Conservation (phyloP, 306 rosid species). For the Quillaja saponaria region DNA sequence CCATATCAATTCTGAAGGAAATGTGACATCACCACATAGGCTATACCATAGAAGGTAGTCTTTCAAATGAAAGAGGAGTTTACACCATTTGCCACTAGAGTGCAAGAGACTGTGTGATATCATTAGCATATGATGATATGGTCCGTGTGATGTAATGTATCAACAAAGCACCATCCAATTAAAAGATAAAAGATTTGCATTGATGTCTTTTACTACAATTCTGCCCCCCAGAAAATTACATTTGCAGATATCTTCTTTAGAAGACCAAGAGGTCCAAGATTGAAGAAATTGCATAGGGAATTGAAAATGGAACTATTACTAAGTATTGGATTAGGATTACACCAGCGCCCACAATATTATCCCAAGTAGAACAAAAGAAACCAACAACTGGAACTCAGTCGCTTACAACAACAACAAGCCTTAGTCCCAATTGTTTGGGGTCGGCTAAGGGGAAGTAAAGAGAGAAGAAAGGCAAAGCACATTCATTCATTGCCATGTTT, state of each 20-base stretch:
- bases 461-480: no score
- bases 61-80: background rate
- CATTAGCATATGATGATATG: slow-evolving; percentile 1
- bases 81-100: background rate
- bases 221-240: background rate
- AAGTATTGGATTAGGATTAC: background rate
- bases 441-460: no score
- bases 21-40: background rate
- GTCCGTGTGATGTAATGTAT: background rate
- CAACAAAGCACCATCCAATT: background rate
- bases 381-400: background rate
- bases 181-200: slow-evolving; percentile 13
- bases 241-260: background rate
- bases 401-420: no score
- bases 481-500: no score
- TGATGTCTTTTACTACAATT: background rate
- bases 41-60: background rate
- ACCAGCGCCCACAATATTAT: background rate
- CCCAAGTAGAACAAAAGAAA: background rate
- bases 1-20: background rate
- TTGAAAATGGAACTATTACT: background rate
- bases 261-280: background rate
- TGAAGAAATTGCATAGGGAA: background rate
- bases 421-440: no score
- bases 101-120: background rate